Conservation (phyloP, 345 rosid species). For the Citrus reticulata region DNA sequence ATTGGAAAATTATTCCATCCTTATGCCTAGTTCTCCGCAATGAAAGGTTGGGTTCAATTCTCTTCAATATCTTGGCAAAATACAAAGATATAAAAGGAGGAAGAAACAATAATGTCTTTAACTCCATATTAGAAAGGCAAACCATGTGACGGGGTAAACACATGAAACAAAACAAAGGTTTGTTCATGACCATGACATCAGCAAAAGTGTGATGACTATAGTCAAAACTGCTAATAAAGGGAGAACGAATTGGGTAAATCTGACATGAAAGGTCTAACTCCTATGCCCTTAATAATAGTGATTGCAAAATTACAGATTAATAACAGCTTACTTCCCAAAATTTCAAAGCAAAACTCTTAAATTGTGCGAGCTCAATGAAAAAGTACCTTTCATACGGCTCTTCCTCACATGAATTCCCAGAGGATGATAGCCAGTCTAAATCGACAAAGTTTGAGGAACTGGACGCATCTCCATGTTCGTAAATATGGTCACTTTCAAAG, state of each 20-base stretch:
- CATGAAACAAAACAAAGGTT: not conserved
- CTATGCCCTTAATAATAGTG: not conserved
- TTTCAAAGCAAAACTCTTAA: not conserved
- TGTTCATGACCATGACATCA: not conserved
- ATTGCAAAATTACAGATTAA: not conserved
- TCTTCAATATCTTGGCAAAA: not conserved
- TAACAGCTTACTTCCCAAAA: slow-evolving; percentile 3
- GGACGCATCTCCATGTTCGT: slow-evolving; percentile 56
- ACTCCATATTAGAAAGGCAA: not conserved
- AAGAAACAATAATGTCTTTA: not conserved
- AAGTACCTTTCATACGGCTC: slow-evolving; percentile 82
- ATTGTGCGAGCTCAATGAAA: not conserved
- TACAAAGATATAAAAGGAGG: not conserved
- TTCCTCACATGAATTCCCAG: slow-evolving; percentile 86
- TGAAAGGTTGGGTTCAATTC: not conserved
- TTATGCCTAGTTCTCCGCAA: not conserved
- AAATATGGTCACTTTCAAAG: slow-evolving; percentile 47
- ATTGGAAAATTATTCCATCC: not conserved
- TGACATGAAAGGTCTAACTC: not conserved
- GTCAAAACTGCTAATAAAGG: not conserved
- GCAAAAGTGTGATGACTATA: not conserved
- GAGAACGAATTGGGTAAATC: not conserved
- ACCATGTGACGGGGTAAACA: not conserved
- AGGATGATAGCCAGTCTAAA: slow-evolving; percentile 89
- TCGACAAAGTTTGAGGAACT: slow-evolving; percentile 91